Conservation (phyloP, 345 rosid genomes). For the Bruguiera sexangula region DNA sequence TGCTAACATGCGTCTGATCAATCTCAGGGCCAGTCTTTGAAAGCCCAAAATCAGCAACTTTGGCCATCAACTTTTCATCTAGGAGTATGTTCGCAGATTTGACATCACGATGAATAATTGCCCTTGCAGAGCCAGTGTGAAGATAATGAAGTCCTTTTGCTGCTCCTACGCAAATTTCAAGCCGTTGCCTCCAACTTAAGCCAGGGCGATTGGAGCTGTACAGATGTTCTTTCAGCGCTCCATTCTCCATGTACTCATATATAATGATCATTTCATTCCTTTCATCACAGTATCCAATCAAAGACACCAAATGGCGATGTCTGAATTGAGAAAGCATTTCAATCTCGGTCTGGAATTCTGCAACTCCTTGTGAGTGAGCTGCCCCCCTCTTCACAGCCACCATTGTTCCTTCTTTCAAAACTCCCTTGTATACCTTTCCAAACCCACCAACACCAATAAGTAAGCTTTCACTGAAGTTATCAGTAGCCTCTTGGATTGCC, state of each 20-base stretch:
- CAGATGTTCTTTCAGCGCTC: conserved; percentile 59
- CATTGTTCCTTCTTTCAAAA: conserved; percentile 44
- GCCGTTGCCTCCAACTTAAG: conserved; percentile 56
- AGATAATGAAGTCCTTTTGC: conserved; percentile 76
- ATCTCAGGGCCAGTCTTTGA: conserved; percentile 65
- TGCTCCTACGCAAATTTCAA: conserved; percentile 65
- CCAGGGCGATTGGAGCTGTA: conserved; percentile 40
- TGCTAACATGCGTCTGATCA: conserved; percentile 70
- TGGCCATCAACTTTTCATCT: conserved; percentile 62
- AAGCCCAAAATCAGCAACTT: conserved; percentile 72
- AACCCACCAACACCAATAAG: conserved; percentile 68
- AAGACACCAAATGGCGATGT: conserved; percentile 67
- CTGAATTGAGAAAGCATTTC: conserved; percentile 69
- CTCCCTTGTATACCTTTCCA: conserved; percentile 65
- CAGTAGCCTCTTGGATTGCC: conserved; percentile 53
- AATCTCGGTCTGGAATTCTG: conserved; percentile 61
- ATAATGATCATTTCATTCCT: conserved; percentile 62
- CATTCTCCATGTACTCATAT: conserved; percentile 68
- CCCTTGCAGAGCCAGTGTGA: conserved; percentile 60
- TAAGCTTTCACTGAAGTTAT: conserved; percentile 44
- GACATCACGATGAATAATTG: conserved; percentile 68
- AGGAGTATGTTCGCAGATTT: conserved; percentile 67
- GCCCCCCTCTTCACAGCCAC: conserved; percentile 70
- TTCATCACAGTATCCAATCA: conserved; percentile 64
- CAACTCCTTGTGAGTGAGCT: conserved; percentile 54